phyloP scores from a whole-genome alignment of 2,329 filamentous ascomycete species.

The Epichloe uncinata region DNA sequence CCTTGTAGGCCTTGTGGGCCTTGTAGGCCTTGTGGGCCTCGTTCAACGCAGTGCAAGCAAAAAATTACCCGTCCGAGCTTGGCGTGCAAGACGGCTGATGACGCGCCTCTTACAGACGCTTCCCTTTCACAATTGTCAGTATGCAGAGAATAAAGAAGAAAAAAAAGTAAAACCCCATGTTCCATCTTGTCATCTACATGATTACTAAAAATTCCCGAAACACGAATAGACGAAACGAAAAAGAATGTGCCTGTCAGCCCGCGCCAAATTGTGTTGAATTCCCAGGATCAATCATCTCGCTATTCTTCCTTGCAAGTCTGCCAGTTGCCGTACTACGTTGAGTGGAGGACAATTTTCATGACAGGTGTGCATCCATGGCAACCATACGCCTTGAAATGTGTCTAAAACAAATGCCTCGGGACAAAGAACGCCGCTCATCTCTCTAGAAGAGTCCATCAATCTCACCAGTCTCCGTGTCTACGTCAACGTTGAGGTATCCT shows the following conservation, averaged over 20 bases:
- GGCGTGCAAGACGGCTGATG: too few species aligned
- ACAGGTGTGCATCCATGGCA: neutral
- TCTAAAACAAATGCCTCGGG: neutral
- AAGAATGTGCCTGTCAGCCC: neutral
- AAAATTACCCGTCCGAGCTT: too few species aligned
- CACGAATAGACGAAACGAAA: too few species aligned
- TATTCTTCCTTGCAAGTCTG: neutral
- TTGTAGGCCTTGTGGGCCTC: too few species aligned
- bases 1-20: too few species aligned
- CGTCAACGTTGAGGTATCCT: conserved; percentile 89
- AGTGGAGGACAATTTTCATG: conserved; percentile 1
- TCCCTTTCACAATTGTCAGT: too few species aligned
- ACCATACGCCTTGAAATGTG: neutral
- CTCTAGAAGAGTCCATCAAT: conserved; percentile 77
- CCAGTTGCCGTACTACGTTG: conserved; percentile 5
- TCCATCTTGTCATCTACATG: too few species aligned
- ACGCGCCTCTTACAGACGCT: too few species aligned
- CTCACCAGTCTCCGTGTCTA: conserved; percentile 69
- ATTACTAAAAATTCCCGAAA: too few species aligned
- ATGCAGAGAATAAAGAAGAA: too few species aligned
- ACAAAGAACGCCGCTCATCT: neutral
- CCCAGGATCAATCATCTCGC: neutral
- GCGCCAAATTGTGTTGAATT: conserved; percentile 3
- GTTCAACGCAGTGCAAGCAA: too few species aligned
- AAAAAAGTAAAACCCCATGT: too few species aligned